Base-by-base conservation (phyloP, 1,139 yeast genomes). In the Torulaspora globosa region DNA sequence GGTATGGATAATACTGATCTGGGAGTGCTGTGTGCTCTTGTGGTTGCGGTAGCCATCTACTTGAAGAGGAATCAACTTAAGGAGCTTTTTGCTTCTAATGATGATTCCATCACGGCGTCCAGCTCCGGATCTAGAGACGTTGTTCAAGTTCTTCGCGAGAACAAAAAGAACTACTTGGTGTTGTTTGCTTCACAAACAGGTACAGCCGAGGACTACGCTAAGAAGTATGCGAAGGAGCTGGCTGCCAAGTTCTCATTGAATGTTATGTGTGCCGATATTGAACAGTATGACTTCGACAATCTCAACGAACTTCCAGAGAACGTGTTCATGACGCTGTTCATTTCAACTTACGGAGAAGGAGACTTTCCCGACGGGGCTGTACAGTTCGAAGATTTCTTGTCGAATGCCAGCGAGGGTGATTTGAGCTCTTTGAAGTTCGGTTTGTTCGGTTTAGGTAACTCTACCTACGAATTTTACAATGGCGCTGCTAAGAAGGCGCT, bases 291-390 rank as follows among this genome's bases (percentile, higher is more conserved):
- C 56, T 86, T 75, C 64, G 96, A 90, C 41, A 81, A 79, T 53
- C 73, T 92, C 48, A 76, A 78, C 58, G 74, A 74, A 47, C 73
- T 84, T 50, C 76, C 75, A 24, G 69, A 71, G 15, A 78, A 78
- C 50, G 48, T 55, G 15, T 67, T 77, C 41, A 79, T 82, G 14
- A 79, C 86, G 41, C 82, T 90, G 63, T 76, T 92, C 59, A 72
- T 88, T 71, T 95, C 97, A 33, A 89, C 97, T 9, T 92, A 92
- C 60, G 98, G 98, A 58, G 98, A 92, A 70, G 98, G 98, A 62
- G 98, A 92, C 65, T 96, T 96, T 55, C 92, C 98, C 19, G 98
- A 92, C 66, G 86, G 86, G 58, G 94, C 97, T 12, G 78, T 79
- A 39, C 82, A 81, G 42, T 88, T 92, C 65, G 74, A 70, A 51